Evolutionary conservation across 2,329 filamentous ascomycete species (phyloP).

Genomic region (Atkinsonella texensis): DNA sequence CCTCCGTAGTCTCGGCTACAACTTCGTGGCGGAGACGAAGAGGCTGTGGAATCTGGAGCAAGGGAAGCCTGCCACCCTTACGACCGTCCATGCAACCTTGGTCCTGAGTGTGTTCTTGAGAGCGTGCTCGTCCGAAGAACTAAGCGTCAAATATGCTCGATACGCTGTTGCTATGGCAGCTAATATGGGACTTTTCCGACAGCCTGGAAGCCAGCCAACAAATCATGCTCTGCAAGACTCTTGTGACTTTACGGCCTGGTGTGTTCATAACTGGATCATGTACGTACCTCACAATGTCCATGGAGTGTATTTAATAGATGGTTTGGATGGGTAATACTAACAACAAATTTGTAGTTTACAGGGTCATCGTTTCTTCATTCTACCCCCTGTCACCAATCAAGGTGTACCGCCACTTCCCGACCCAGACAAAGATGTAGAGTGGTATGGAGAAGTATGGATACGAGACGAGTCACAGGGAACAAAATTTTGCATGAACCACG

Average conservation of each 20-base stretch:
- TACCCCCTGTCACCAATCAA: not conserved
- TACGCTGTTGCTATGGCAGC: not conserved
- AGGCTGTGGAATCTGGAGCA: constrained; percentile 19
- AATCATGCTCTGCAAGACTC: not conserved
- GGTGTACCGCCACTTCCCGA: not conserved
- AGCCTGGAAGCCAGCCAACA: not conserved
- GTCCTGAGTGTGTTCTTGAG: constrained; percentile 10
- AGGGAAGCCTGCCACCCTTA: constrained; percentile 11
- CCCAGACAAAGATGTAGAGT: not conserved
- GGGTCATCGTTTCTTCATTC: not conserved
- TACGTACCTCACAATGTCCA: not conserved
- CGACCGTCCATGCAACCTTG: constrained; percentile 18
- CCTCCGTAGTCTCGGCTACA: constrained; percentile 16
- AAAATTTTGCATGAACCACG: not conserved
- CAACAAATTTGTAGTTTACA: not conserved
- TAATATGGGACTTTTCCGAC: not conserved
- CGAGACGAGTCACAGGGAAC: not conserved
- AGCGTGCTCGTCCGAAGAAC: not conserved
- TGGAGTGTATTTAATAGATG: not conserved
- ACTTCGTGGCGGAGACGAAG: constrained; percentile 20
- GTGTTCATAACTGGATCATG: constrained; percentile 1
- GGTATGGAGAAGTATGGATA: constrained; percentile 1
- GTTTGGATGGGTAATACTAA: not conserved
- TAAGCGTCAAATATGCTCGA: not conserved
- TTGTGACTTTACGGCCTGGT: not conserved